Base-by-base conservation (phyloP, 306 rosid genomes). In the Ormosia semicastrata region DNA sequence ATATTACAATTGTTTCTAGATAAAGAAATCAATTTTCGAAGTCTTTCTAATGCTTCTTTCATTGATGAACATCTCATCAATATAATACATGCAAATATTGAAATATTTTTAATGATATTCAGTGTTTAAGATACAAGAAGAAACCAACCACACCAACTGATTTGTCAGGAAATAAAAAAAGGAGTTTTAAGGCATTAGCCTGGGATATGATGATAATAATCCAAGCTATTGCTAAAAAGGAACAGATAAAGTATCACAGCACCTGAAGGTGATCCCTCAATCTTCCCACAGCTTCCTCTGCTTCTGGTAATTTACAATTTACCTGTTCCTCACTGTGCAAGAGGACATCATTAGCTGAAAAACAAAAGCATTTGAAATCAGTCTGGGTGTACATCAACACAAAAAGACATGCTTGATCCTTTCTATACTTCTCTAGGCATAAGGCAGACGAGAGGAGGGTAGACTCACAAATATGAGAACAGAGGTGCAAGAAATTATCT, bases 261-360 rank as follows among this genome's bases (percentile, higher is more conserved):
- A 66, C 79, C 37, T 40, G 85, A 79, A 44, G 85, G 77, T 2
- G 53, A 46, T 46, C n/a, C 52, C 52, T 46, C 52, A 46, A 46
- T 11, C 52, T 24, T 24, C 24, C 24, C 24, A 24, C 24, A 24
- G 24, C 24, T 24, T 24, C 24, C 24, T 24, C 24, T 24, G 24
- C 24, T 24, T 24, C 24, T 24, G 24, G 24, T 24, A 24, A 24
- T 0, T 24, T 24, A 24, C 24, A 24, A 24, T 24, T 24, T 11
- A 84, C 47, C 80, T 67, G 85, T 78, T 67, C 90, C 84, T 71
- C 89, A 32, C 15, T 24, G 67, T 66, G 69, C 52, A 71, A 57
- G 15, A 32, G 8, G 56, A 60, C 71, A 80, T 78, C 84, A 66
- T 52, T 73, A 43, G 62, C 88, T 75, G 71, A 78, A 62, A 30